Base-by-base conservation (phyloP, 176 grass and related monocot species). In the Musa itinerans region DNA sequence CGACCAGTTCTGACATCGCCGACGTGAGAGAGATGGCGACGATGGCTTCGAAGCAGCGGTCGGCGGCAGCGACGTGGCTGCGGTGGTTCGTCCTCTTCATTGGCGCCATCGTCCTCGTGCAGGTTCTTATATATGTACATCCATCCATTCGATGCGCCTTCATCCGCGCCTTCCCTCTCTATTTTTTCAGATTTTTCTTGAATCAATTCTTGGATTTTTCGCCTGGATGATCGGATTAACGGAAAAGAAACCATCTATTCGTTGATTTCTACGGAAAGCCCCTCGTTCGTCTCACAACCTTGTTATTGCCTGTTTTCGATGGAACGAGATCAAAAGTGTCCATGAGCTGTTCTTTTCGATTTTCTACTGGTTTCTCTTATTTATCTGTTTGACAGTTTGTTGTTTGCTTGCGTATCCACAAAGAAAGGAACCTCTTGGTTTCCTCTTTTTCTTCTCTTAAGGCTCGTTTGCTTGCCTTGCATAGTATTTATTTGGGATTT, bases 51-150 rank as follows among this genome's bases (percentile, higher is more conserved):
- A 70, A 51, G 34, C 34, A 20, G 57, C 54, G 23, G 29, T 27
- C 51, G 49, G 53, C 76, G 34, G 69, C 50, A 8, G 49, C 76
- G 48, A 69, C 65, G 65, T 65, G 63, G 63, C 24, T 87, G n/a
- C 76, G 79, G 66, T 98, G 90, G 88, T 75, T 93, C 17, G 43
- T 87, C 78, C 77, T 91, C 64, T 54, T 90, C 86, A 81, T 75
- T 68, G 77, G 78, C 64, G 79, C 84, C 53, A 70, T 98, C 75
- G 85, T 69, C 80, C 84, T 93, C 74, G 87, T 87, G 86, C 90
- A 98, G 94, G 94, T 98, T 86, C 80, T 91, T 10, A 52, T 70
- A 52, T 70, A 70, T 70, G 68, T 20, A 52, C 27, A 70, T 50
- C 17, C 19, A 4, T 50, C 17, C 16, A 17, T 70, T 70, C 68